Evolutionary conservation across 2,329 filamentous ascomycete genomes (phyloP).

Genomic region (Plectosphaerella plurivora): DNA sequence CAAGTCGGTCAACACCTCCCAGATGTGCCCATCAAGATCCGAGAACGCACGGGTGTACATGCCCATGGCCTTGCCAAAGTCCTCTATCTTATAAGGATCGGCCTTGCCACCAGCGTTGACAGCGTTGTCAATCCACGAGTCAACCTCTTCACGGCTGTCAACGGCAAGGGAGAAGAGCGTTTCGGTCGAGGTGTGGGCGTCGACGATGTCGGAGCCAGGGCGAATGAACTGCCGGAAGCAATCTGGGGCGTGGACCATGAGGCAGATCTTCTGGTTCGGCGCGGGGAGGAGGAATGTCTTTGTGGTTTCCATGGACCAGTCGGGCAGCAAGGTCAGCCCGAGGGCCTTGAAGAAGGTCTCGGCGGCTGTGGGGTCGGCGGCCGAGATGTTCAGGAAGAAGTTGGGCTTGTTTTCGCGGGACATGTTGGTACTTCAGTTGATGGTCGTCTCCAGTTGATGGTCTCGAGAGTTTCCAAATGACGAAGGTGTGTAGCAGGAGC

Average conservation of each 20-base stretch:
- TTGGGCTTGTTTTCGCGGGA: neutral
- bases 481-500: too few species aligned
- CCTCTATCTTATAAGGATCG: slow-evolving; percentile 13
- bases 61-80: slow-evolving; percentile 10
- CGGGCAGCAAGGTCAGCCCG: slow-evolving; percentile 7
- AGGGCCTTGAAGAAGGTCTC: slow-evolving; percentile 11
- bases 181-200: slow-evolving; percentile 12
- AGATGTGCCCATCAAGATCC: slow-evolving; percentile 18
- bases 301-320: slow-evolving; percentile 11
- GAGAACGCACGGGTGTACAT: slow-evolving; percentile 16
- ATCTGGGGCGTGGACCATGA: slow-evolving; percentile 14
- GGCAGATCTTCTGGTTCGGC: slow-evolving; percentile 13
- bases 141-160: slow-evolving; percentile 12
- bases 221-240: slow-evolving; percentile 16
- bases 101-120: slow-evolving; percentile 11
- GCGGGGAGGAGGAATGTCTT: slow-evolving; percentile 12
- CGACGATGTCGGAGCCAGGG: slow-evolving; percentile 8
- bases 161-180: slow-evolving; percentile 11
- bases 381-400: slow-evolving; percentile 8
- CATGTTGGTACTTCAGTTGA: too few species aligned
- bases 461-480: too few species aligned
- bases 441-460: too few species aligned
- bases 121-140: slow-evolving; percentile 11
- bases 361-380: neutral
- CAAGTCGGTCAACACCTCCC: slow-evolving; percentile 11